These are phyloP conservation scores for Backusella tarrabulga DNA, from an alignment of 192 early-diverging fungal species.

Conservation along the genomic window DNA sequence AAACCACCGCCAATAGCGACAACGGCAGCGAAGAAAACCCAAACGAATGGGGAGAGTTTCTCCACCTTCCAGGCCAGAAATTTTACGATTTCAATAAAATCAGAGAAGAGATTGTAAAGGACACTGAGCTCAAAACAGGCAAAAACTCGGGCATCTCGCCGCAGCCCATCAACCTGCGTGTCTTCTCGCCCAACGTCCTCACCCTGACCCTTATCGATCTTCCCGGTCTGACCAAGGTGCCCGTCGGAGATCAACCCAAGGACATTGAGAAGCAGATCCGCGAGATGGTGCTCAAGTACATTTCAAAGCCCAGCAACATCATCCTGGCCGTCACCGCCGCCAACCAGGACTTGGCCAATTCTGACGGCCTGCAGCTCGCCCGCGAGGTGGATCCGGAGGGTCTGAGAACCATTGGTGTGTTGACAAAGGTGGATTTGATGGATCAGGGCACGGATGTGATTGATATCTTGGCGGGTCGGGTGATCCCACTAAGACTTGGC, in stretches of 20 bases:
- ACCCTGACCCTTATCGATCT: conserved; percentile 98
- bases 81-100: conserved; percentile 97
- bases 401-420: conserved; percentile 97
- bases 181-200: conserved; percentile 98
- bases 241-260: conserved; percentile 98
- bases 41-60: conserved; percentile 99
- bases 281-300: conserved; percentile 98
- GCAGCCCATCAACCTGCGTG: conserved; percentile 94
- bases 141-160: conserved; percentile 89
- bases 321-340: conserved; percentile 98
- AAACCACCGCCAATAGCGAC: not conserved
- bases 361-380: conserved; percentile 97
- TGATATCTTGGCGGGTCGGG: conserved; percentile 94
- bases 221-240: conserved; percentile 99
- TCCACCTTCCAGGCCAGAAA: conserved; percentile 97
- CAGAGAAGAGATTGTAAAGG: conserved; percentile 90
- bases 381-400: conserved; percentile 99
- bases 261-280: conserved; percentile 98
- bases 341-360: conserved; percentile 99
- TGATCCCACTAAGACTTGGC: conserved; percentile 95
- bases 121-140: conserved; percentile 88
- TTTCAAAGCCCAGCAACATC: conserved; percentile 96
- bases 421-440: conserved; percentile 99
- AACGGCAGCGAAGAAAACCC: conserved; percentile 47
- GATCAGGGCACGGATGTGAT: conserved; percentile 99